Percentiles rank a stretch among this genome's conserved stretches.
Conservation (phyloP, 495 filamentous ascomycete genomes). For the Aspergillus ostianus region DNA sequence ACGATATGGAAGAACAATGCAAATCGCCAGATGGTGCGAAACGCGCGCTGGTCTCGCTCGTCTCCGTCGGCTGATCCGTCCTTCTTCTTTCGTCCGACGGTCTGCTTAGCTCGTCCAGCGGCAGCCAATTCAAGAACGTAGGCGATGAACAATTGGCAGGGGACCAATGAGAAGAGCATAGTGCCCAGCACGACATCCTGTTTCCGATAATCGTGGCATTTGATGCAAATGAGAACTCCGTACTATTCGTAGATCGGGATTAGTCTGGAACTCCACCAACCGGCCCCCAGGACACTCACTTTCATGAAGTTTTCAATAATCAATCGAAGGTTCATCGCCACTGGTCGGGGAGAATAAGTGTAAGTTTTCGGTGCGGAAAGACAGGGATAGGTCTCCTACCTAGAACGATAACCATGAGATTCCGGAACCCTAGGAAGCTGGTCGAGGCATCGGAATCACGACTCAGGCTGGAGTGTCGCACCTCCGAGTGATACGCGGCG, state of each 20-base stretch:
- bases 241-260: slow-evolving; percentile 54
- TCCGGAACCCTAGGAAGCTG: slow-evolving; percentile 90
- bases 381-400: slow-evolving; percentile 48
- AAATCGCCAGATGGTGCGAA: slow-evolving; percentile 71
- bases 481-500: slow-evolving; percentile 73
- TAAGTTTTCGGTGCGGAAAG: slow-evolving; percentile 13
- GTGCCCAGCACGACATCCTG: slow-evolving; percentile 75
- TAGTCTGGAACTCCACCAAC: slow-evolving; percentile 3
- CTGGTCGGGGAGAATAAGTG: slow-evolving; percentile 37
- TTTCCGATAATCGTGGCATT: slow-evolving; percentile 81
- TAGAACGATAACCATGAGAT: slow-evolving; percentile 92
- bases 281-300: slow-evolving; percentile 41
- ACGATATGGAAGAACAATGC: slow-evolving; percentile 76
- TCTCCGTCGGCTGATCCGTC: slow-evolving; percentile 54
- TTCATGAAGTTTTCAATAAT: slow-evolving; percentile 98
- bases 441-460: slow-evolving; percentile 70
- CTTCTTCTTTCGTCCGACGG: slow-evolving; percentile 61
- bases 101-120: slow-evolving; percentile 67
- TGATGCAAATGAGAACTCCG: slow-evolving; percentile 87
- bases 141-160: slow-evolving; percentile 84
- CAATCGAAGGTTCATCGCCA: slow-evolving; percentile 88
- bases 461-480: slow-evolving; percentile 77
- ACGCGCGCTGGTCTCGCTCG: slow-evolving; percentile 45
- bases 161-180: slow-evolving; percentile 78
- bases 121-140: slow-evolving; percentile 84